Percentiles rank a stretch among this genome's conserved stretches.
Conservation (phyloP, 1,284 basidiomycete genomes). For the Trichosporon faecale region DNA sequence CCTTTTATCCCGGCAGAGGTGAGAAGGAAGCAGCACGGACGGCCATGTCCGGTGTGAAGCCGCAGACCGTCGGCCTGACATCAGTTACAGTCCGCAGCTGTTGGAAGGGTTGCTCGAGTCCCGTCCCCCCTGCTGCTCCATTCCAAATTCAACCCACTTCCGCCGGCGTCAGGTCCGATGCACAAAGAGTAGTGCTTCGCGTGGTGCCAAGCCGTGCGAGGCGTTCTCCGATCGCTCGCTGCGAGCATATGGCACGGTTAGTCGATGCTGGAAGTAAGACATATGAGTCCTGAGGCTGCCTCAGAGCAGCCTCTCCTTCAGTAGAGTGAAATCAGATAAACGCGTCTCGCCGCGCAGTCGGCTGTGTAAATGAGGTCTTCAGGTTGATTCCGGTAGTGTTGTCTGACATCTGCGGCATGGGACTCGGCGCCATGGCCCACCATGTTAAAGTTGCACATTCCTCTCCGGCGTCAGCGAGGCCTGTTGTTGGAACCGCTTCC, state of each 20-base stretch:
- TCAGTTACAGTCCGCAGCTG: background rate
- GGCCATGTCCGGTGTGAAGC: background rate
- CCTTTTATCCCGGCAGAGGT: background rate
- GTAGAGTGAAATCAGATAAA: background rate
- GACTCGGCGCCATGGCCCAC: background rate
- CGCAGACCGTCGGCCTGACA: background rate
- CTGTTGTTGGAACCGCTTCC: background rate
- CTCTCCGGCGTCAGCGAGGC: background rate
- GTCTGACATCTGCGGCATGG: background rate
- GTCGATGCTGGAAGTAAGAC: background rate
- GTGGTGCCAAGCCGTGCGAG: background rate
- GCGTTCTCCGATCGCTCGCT: background rate
- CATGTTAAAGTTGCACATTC: conserved; percentile 1
- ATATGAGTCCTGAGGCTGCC: background rate
- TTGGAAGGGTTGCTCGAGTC: background rate
- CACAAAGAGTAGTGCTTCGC: background rate
- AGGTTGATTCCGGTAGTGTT: background rate
- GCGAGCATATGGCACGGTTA: background rate
- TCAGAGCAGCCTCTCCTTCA: background rate
- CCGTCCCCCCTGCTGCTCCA: background rate
- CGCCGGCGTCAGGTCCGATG: background rate
- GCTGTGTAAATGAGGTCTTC: background rate
- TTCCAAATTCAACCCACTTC: background rate
- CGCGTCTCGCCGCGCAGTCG: background rate
- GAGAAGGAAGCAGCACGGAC: background rate